These are phyloP conservation scores for Rhynchosporium graminicola DNA, from an alignment of 2,329 filamentous ascomycete genomes.

Conservation along the genomic window DNA sequence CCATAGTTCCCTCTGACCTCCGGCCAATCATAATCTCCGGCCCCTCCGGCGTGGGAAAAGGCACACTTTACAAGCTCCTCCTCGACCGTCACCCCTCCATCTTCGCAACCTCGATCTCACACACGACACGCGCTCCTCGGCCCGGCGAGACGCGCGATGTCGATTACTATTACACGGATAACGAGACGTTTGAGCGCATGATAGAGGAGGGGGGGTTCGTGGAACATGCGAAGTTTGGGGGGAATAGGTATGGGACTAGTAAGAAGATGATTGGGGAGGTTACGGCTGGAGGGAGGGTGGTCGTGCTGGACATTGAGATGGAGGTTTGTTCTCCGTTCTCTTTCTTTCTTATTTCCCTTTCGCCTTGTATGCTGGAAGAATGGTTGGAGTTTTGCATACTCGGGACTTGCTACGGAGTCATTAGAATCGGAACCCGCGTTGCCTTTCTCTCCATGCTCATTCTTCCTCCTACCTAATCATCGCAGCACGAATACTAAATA, in stretches of 20 bases:
- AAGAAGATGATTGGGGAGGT: slow-evolving; percentile 77
- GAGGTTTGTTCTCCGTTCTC: slow-evolving; percentile 57
- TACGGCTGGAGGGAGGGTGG: slow-evolving; percentile 68
- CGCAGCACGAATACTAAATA: no score
- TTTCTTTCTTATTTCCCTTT: not conserved
- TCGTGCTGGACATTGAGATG: slow-evolving; percentile 95
- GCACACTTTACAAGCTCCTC: slow-evolving; percentile 73
- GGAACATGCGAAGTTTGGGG: slow-evolving; percentile 80
- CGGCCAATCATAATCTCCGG: slow-evolving; percentile 78
- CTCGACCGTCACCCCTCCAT: slow-evolving; percentile 58
- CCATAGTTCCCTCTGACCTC: slow-evolving; percentile 29
- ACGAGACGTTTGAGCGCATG: slow-evolving; percentile 66
- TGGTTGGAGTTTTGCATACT: no score
- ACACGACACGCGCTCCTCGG: slow-evolving; percentile 81
- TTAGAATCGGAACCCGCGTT: no score
- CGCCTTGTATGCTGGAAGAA: no score
- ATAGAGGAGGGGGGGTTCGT: slow-evolving; percentile 74
- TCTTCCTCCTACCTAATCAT: no score
- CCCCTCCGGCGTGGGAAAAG: slow-evolving; percentile 79
- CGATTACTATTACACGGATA: slow-evolving; percentile 78
- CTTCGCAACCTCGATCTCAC: slow-evolving; percentile 62
- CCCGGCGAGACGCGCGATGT: slow-evolving; percentile 72
- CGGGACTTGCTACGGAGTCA: no score
- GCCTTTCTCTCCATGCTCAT: not conserved
- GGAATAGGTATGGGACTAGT: slow-evolving; percentile 85